These are phyloP conservation scores for Cucurbita moschata DNA, from an alignment of 306 rosid species.

Conservation along the genomic window DNA sequence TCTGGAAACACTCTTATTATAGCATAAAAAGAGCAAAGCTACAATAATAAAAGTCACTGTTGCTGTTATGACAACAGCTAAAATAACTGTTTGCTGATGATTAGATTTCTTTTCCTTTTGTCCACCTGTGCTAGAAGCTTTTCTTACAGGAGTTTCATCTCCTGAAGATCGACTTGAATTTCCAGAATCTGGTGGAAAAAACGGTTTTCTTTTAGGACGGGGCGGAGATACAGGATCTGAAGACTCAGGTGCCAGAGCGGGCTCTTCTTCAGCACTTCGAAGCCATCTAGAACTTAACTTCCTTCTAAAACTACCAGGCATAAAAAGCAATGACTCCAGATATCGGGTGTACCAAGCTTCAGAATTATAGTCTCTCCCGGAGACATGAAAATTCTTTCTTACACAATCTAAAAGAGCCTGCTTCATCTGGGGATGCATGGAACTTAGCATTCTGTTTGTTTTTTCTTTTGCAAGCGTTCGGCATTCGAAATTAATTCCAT, in stretches of 20 bases:
- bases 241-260: conserved; percentile 14
- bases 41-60: conserved; percentile 41
- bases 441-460: conserved; percentile 24
- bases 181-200: background rate
- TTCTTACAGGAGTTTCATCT: background rate
- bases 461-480: conserved; percentile 24
- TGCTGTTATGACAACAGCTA: conserved; percentile 42
- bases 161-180: conserved; percentile 4
- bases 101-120: conserved; percentile 8
- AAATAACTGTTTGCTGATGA: conserved; percentile 16
- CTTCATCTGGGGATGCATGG: conserved; percentile 39
- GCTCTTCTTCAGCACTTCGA: conserved; percentile 12
- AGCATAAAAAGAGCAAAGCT: conserved; percentile 40
- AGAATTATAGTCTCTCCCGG: conserved; percentile 38
- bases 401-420: conserved; percentile 47
- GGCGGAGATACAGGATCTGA: background rate
- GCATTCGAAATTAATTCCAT: conserved; percentile 19
- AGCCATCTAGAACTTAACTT: conserved; percentile 25
- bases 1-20: conserved; percentile 19
- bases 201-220: background rate
- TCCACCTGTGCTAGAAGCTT: conserved; percentile 15
- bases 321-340: conserved; percentile 20
- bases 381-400: conserved; percentile 29
- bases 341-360: conserved; percentile 28
- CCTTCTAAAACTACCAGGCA: conserved; percentile 37